phyloP scores from a whole-genome alignment of 345 rosid genomes.

The Lepidium didymum region DNA sequence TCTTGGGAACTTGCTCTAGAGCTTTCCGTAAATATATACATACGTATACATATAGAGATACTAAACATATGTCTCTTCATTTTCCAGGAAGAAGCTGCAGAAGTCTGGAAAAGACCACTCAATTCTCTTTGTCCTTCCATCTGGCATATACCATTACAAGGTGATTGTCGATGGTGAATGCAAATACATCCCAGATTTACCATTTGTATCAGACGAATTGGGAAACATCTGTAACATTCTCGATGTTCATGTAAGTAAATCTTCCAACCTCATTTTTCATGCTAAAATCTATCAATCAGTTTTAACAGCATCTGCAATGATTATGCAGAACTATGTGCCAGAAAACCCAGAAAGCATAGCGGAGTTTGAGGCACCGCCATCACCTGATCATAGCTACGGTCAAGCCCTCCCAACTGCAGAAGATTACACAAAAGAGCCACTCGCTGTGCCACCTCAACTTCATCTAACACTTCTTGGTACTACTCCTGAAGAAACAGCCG shows the following conservation, averaged over 20 bases:
- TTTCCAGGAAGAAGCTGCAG: slow-evolving; percentile 63
- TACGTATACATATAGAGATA: background rate
- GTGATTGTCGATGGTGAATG: slow-evolving; percentile 79
- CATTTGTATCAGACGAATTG: slow-evolving; percentile 57
- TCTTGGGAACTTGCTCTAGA: background rate
- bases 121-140: slow-evolving; percentile 65
- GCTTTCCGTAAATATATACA: background rate
- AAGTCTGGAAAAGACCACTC: slow-evolving; percentile 82
- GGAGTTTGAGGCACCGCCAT: slow-evolving; percentile 71
- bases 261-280: background rate
- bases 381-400: slow-evolving; percentile 73
- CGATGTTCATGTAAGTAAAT: slow-evolving; percentile 63
- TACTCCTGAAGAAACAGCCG: slow-evolving; percentile 32
- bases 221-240: slow-evolving; percentile 73
- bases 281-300: background rate
- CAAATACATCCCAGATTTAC: slow-evolving; percentile 80
- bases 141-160: slow-evolving; percentile 81
- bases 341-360: slow-evolving; percentile 70
- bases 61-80: background rate
- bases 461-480: slow-evolving; percentile 57
- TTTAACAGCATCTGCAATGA: background rate
- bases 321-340: slow-evolving; percentile 60
- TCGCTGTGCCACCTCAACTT: slow-evolving; percentile 62
- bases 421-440: slow-evolving; percentile 79
- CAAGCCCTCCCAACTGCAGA: slow-evolving; percentile 55